These are phyloP conservation scores for Boechera divaricarpa DNA, from an alignment of 345 rosid genomes.

Conservation along the genomic window DNA sequence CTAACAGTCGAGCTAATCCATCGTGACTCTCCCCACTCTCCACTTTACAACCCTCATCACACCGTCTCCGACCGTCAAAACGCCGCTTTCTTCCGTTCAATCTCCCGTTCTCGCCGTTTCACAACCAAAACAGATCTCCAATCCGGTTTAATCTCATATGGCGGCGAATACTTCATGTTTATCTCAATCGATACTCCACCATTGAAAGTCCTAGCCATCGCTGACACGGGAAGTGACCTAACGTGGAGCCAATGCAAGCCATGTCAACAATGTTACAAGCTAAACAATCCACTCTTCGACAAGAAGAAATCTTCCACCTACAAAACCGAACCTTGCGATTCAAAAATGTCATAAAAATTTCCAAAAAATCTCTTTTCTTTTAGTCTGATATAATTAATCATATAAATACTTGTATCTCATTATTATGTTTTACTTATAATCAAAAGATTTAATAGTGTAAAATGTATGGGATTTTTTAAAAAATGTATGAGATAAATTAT, in stretches of 20 bases:
- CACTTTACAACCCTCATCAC: conserved; percentile 41
- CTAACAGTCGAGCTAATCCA: conserved; percentile 46
- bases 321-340: conserved; percentile 35
- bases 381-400: too few relatives aligned
- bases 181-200: conserved; percentile 49
- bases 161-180: conserved; percentile 43
- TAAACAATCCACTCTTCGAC: conserved; percentile 40
- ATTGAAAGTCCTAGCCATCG: conserved; percentile 27
- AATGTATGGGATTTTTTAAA: too few relatives aligned
- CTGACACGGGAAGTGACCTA: conserved; percentile 48
- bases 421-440: too few relatives aligned
- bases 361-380: too few relatives aligned
- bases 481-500: too few relatives aligned
- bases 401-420: too few relatives aligned
- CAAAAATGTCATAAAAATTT: not conserved
- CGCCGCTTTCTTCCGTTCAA: conserved; percentile 43
- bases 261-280: conserved; percentile 43
- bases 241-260: conserved; percentile 29
- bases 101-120: conserved; percentile 43
- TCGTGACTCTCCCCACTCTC: conserved; percentile 47
- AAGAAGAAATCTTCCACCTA: conserved; percentile 41
- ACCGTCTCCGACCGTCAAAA: conserved; percentile 38
- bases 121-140: conserved; percentile 36
- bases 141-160: conserved; percentile 27
- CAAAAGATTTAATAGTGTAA: too few relatives aligned